Evolutionary conservation across 306 rosid species (phyloP), one percentile per base, ranked within the genome.

Genomic region (Cucurbita argyrosperma): DNA sequence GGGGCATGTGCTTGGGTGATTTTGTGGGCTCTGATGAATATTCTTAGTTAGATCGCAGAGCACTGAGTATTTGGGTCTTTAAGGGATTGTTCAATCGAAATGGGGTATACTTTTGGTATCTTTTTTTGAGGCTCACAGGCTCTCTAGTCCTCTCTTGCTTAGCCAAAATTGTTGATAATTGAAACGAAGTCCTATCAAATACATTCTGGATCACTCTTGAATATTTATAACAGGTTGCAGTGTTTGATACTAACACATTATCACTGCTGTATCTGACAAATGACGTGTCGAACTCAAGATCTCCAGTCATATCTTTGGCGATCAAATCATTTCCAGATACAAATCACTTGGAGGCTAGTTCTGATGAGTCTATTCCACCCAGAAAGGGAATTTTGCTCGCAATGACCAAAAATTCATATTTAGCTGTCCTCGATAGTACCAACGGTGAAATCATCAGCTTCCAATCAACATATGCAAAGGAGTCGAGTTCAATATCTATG

Each of bases 251-350:
- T 70, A 74, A 76, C 71, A 55, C 89, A 55, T 72, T 85, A 21
- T 87, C 96, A 78, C 78, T 90, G 81, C 71, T 90, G 78, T 83
- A 87, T 87, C 81, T 90, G 71, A 84, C 83, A 5, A 88, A 86
- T 40, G 70, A 80, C 55, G 84, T 76, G 71, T 79, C 92, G 70
- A 66, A 77, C 80, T 74, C 85, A 71, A 80, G 84, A 76, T 84
- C 89, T 21, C 86, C 88, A 62, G 78, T 90, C 58, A 76, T 79
- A 69, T 88, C 91, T 76, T 79, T 92, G 74, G 74, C 70, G 76
- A 80, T 83, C 76, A 90, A 83, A 82, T 66, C 75, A 45, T 71
- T 83, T 79, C 73, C 76, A 76, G 91, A 87, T 57, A 72, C 79
- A 64, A 69, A 63, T 72, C 37, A 82, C 85, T 70, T 75, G 74